Evolutionary conservation across 345 rosid species (phyloP), one percentile per base, ranked within the genome.

Genomic region (Erysimum cheiranthoides): DNA sequence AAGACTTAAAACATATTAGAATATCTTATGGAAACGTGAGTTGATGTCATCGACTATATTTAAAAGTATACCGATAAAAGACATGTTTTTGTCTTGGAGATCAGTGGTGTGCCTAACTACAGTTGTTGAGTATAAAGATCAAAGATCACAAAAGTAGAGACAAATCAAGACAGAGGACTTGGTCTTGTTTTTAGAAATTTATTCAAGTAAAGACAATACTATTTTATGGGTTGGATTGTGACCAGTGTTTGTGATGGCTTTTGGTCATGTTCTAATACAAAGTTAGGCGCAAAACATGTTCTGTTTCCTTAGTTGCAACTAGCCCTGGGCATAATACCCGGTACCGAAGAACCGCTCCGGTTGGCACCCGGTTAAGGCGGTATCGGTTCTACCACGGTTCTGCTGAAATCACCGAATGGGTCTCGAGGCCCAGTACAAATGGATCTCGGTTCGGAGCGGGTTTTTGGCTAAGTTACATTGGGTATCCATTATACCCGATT

Each of bases 281-380:
- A 77, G 68, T 77, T 77, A 71, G 81, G 81, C 73, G 25, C 47
- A 71, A 31, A 73, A 76, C 71, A 77, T 66, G 61, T 77, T 71
- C 7, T 65, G 76, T 71, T 65, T 65, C 73, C 62, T 77, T 65
- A 46, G 71, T 36, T 63, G 61, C 65, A 70, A 36, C 53, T 54
- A n/a, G n/a, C n/a, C n/a, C n/a, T n/a, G n/a, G n/a, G n/a, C n/a
- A n/a, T n/a, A n/a, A n/a, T n/a, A n/a, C n/a, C n/a, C n/a, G n/a
- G n/a, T n/a, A n/a, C n/a, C n/a, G n/a, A n/a, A n/a, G n/a, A n/a
- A n/a, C n/a, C n/a, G n/a, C n/a, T n/a, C n/a, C n/a, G n/a, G n/a
- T n/a, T n/a, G n/a, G n/a, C n/a, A n/a, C n/a, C n/a, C n/a, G n/a
- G n/a, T n/a, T n/a, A n/a, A n/a, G n/a, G n/a, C n/a, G n/a, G n/a